Base-by-base conservation (phyloP, 306 rosid genomes). In the Cucumis sativus region DNA sequence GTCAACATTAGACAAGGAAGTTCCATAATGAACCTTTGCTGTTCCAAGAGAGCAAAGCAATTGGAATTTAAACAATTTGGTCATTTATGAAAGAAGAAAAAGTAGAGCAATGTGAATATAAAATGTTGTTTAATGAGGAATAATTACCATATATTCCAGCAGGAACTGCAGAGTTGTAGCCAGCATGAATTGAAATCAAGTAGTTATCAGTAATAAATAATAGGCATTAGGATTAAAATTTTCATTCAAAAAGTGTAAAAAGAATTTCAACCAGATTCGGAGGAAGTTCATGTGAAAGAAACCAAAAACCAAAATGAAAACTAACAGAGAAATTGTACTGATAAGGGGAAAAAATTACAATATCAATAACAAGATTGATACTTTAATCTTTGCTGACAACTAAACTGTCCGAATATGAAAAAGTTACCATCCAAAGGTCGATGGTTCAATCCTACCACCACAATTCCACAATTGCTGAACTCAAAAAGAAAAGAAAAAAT, bases 1-100 rank as follows among this genome's bases (percentile, higher is more conserved):
- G 58, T 95, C 97, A 70, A 95, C 99, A 54, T 95, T 95, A 14
- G 99, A 88, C 88, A 95, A 80, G 58, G 99, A 92, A 77, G 99
- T 92, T 28, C 96, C 92, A 65, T 89, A 92, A 5, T 89, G 91
- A 81, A 95, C 96, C 86, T 92, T 95, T 13, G 96, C 99, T 95
- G 90, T 65, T 20, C 75, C 80, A 56, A 58, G 68, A 70, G 35
- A 65, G 18, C 79, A 80, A 73, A 25, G 61, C 47, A 25, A 23
- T 81, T 60, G 84, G 20, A 61, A 56, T 3, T 20, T 20, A 16
- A 51, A 67, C 62, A 21, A 66, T 66, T n/a, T 16, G 73, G 73
- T 1, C 28, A 23, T 37, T 18, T 47, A 47, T 12, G 54, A 47
- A 47, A 75, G 43, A 15, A 33, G 4, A 33, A 33, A 33, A 33